Conservation (phyloP, 2,329 filamentous ascomycete species). For the Beauveria varroae region DNA sequence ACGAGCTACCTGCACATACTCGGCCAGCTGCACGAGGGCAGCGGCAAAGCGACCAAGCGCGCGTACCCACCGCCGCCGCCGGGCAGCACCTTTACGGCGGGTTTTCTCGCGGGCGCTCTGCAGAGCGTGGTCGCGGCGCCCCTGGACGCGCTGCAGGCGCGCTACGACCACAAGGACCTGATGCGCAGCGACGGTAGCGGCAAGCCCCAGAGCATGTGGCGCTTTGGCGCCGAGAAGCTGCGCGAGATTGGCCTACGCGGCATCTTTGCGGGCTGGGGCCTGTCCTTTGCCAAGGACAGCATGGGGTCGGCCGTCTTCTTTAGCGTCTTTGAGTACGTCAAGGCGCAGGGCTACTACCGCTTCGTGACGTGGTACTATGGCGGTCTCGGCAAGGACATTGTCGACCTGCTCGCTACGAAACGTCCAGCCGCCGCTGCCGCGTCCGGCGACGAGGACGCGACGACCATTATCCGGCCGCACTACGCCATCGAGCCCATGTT, state of each 20-base stretch:
- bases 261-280: slow-evolving; percentile 65
- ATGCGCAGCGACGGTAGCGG: slow-evolving; percentile 33
- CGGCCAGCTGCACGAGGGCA: slow-evolving; percentile 58
- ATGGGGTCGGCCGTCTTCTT: slow-evolving; percentile 67
- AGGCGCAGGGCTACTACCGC: slow-evolving; percentile 62
- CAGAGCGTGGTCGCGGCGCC: slow-evolving; percentile 69
- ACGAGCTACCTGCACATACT: slow-evolving; percentile 68
- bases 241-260: slow-evolving; percentile 65
- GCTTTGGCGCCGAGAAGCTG: slow-evolving; percentile 55
- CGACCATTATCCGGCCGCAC: slow-evolving; percentile 58
- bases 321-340: slow-evolving; percentile 66
- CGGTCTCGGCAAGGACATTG: slow-evolving; percentile 42
- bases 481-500: slow-evolving; percentile 70
- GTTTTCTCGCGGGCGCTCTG: slow-evolving; percentile 59
- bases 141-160: slow-evolving; percentile 66
- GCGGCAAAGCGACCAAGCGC: slow-evolving; percentile 46
- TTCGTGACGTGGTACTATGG: slow-evolving; percentile 68
- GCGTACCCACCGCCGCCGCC: slow-evolving; percentile 63
- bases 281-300: slow-evolving; percentile 63
- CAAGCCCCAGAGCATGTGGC: slow-evolving; percentile 60
- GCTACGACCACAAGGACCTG: slow-evolving; percentile 54
- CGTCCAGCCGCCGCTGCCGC: slow-evolving; percentile 24
- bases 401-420: slow-evolving; percentile 42
- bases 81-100: slow-evolving; percentile 58
- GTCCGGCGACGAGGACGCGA: slow-evolving; percentile 15